Evolutionary conservation across 176 grass and related monocot genomes (phyloP), one percentile per base, ranked within the genome.

Genomic region (Luzula sylvatica): DNA sequence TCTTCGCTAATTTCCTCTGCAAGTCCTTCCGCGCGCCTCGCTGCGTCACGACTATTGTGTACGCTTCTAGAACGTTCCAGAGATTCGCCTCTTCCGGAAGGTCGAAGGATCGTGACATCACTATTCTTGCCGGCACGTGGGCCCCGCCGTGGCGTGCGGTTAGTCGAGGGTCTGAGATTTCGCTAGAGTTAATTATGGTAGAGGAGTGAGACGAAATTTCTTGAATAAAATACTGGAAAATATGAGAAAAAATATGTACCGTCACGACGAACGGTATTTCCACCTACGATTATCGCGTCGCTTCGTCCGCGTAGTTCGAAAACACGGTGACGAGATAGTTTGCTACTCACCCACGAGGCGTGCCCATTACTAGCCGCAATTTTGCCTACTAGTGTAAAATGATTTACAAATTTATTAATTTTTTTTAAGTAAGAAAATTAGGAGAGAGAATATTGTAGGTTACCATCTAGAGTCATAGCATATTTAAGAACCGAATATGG

Each of bases 381-480:
- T 86, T 96, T 96, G 50, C 90, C 90, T 96, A 61, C 9, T 18
- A 67, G 53, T 45, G 23, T 26, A 35, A 20, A 53, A 51, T 23
- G 12, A 39, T 27, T 19, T n/a, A n/a, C n/a, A n/a, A n/a, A n/a
- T n/a, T n/a, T n/a, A n/a, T n/a, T n/a, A n/a, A n/a, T n/a, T n/a
- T 46, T 68, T 26, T 32, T 63, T 32, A 17, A 42, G 56, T 60
- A 15, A 60, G 11, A 4, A 26, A 60, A 8, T 61, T 61, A 23
- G 59, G 41, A 58, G 21, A 12, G 48, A 61, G 67, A 14, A 19
- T 46, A 46, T 46, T 17, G 65, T 49, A 44, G 4, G 72, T 84
- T 64, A 96, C 90, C 90, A 74, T 96, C 84, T 56, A 83, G 78
- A 38, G 90, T 96, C 84, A 96, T 89, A 71, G 90, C 84, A 82